Percentiles rank a stretch among this genome's conserved stretches.
Conservation (phyloP, 2,329 filamentous ascomycete species). For the Colletotrichum orbiculare region DNA sequence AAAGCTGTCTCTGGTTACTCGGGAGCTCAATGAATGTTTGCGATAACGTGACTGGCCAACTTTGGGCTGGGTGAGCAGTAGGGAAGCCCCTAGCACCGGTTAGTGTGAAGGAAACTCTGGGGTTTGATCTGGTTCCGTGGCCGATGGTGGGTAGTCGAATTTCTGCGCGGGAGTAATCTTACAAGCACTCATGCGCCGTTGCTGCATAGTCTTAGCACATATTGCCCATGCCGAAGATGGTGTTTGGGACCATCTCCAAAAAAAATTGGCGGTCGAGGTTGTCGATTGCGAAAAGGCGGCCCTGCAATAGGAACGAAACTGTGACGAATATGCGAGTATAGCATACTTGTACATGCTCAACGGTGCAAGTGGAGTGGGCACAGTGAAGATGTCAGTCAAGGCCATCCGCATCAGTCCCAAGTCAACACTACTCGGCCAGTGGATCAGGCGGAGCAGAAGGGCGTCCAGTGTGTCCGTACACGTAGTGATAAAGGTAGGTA, state of each 20-base stretch:
- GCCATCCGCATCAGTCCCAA: neutral
- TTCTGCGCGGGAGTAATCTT: conserved; percentile 19
- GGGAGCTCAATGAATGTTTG: too few species aligned
- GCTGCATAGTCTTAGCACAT: too few species aligned
- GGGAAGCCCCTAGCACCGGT: conserved; percentile 26
- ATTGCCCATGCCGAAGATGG: too few species aligned
- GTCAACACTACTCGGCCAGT: neutral
- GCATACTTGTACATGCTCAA: conserved; percentile 9
- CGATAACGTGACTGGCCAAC: conserved; percentile 8
- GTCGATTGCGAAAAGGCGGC: too few species aligned
- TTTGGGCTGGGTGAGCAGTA: conserved; percentile 12
- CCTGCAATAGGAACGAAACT: neutral
- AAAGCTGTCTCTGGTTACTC: too few species aligned
- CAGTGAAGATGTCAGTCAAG: neutral
- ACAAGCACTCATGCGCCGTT: conserved; percentile 17
- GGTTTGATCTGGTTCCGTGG: conserved; percentile 15
- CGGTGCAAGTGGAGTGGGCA: conserved; percentile 25
- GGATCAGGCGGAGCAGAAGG: neutral
- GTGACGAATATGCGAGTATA: neutral
- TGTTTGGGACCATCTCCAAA: too few species aligned
- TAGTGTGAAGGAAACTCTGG: conserved; percentile 27
- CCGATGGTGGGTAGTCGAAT: conserved; percentile 18
- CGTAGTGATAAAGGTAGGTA: too few species aligned
- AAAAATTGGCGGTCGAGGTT: too few species aligned
- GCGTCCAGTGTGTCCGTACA: neutral